Evolutionary conservation across 2,329 filamentous ascomycete species (phyloP).

Genomic region (Stagonosporopsis cucurbitacearum): DNA sequence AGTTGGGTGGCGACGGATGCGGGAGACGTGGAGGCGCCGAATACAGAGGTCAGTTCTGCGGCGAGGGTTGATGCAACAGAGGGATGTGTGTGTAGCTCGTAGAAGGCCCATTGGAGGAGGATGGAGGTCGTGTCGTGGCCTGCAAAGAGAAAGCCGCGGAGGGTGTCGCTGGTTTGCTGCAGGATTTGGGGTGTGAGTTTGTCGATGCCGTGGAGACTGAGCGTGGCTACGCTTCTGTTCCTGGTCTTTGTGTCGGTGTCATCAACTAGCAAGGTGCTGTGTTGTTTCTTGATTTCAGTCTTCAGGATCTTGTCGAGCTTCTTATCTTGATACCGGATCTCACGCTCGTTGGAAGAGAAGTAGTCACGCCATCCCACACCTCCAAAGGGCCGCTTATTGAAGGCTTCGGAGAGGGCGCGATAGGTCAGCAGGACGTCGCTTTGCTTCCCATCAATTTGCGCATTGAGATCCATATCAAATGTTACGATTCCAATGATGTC

Average conservation of each 20-base stretch:
- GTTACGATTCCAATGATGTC: slow-evolving; percentile 33
- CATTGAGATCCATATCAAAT: slow-evolving; percentile 25
- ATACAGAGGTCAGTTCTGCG: background rate
- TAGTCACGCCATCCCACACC: slow-evolving; percentile 20
- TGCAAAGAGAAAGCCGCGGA: slow-evolving; percentile 47
- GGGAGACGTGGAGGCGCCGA: background rate
- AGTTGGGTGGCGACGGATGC: background rate
- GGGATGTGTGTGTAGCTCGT: slow-evolving; percentile 33
- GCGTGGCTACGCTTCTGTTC: slow-evolving; percentile 22
- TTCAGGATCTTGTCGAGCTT: slow-evolving; percentile 26
- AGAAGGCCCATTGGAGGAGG: slow-evolving; percentile 32
- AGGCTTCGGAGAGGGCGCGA: slow-evolving; percentile 24
- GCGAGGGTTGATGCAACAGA: slow-evolving; percentile 5
- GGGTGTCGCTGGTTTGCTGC: slow-evolving; percentile 40
- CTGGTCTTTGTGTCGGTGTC: background rate
- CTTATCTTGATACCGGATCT: slow-evolving; percentile 17
- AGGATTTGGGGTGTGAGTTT: slow-evolving; percentile 33
- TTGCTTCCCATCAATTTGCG: slow-evolving; percentile 22
- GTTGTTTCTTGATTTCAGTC: slow-evolving; percentile 20
- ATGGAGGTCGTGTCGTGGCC: slow-evolving; percentile 44
- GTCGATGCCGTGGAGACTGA: slow-evolving; percentile 19
- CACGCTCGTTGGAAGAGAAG: slow-evolving; percentile 25
- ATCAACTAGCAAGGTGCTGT: background rate
- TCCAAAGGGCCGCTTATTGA: slow-evolving; percentile 24
- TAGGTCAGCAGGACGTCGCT: slow-evolving; percentile 25